phyloP scores from a whole-genome alignment of 352 stramenopile species.

The Globisporangium camurandrum region DNA sequence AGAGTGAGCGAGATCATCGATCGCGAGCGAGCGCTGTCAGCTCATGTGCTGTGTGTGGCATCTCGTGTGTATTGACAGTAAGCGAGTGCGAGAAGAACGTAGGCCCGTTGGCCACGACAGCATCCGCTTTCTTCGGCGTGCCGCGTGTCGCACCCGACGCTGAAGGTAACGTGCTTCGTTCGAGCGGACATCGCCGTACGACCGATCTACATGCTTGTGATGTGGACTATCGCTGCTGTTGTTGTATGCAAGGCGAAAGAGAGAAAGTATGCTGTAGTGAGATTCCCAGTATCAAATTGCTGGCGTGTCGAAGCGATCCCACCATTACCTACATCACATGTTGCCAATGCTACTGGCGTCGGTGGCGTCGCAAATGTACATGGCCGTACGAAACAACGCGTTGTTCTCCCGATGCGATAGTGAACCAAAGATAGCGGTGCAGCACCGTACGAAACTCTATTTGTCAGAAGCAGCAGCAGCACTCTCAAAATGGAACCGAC shows the following conservation, averaged over 20 bases:
- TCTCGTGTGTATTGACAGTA: no score
- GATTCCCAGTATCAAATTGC: no score
- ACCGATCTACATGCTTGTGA: no score
- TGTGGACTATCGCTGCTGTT: no score
- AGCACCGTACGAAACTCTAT: slow-evolving; percentile 4
- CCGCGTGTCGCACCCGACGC: no score
- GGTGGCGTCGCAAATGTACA: slow-evolving; percentile 1
- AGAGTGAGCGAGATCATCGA: background rate
- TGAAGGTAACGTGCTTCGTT: background rate
- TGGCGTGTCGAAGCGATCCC: background rate
- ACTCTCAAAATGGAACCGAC: background rate
- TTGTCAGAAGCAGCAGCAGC: no score
- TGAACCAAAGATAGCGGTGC: background rate
- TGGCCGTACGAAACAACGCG: background rate
- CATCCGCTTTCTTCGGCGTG: no score
- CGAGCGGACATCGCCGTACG: background rate
- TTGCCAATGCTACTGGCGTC: no score
- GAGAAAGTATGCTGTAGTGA: no score
- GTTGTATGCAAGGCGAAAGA: no score
- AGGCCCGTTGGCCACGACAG: no score
- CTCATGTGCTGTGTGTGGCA: background rate
- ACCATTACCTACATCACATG: background rate
- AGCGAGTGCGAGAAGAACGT: no score
- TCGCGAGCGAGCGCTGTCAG: background rate
- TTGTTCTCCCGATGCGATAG: background rate